These are phyloP conservation scores for Glycine soja DNA, from an alignment of 306 rosid species.

Conservation along the genomic window DNA sequence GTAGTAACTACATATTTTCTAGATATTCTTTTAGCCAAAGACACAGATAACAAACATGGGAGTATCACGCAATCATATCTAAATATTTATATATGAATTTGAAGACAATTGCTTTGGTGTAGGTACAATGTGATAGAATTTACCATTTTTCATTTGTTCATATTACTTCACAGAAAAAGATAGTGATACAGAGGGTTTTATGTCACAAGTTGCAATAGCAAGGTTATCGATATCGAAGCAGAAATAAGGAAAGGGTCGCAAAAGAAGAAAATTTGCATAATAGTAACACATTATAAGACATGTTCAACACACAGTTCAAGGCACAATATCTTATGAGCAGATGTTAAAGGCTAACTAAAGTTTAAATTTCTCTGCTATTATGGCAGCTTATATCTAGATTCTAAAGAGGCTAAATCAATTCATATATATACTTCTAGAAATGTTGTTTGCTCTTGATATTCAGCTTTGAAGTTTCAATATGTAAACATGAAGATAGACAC, in stretches of 20 bases:
- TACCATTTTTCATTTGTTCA: too few species aligned
- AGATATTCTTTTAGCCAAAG: too few species aligned
- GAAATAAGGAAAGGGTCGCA: not conserved
- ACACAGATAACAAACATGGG: not conserved
- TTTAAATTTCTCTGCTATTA: not conserved
- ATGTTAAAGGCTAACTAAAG: not conserved
- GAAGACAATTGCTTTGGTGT: not conserved
- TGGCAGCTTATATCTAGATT: slow-evolving; percentile 13
- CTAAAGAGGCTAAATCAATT: slow-evolving; percentile 3
- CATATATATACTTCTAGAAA: slow-evolving; percentile 4
- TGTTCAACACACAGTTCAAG: too few species aligned
- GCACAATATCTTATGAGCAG: not conserved
- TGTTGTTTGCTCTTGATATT: not conserved
- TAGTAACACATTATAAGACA: too few species aligned
- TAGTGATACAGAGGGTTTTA: too few species aligned
- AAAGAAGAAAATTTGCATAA: not conserved
- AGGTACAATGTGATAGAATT: too few species aligned
- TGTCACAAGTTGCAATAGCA: not conserved
- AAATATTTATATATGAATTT: not conserved
- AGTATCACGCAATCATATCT: not conserved
- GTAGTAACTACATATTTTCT: too few species aligned
- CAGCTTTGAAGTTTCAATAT: not conserved
- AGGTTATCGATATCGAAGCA: slow-evolving; percentile 1
- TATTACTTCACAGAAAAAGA: too few species aligned
- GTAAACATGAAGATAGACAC: slow-evolving; percentile 5